These are phyloP conservation scores for Trypanosomatidae sp. DNA, from an alignment of 208 protist species.

Conservation along the genomic window DNA sequence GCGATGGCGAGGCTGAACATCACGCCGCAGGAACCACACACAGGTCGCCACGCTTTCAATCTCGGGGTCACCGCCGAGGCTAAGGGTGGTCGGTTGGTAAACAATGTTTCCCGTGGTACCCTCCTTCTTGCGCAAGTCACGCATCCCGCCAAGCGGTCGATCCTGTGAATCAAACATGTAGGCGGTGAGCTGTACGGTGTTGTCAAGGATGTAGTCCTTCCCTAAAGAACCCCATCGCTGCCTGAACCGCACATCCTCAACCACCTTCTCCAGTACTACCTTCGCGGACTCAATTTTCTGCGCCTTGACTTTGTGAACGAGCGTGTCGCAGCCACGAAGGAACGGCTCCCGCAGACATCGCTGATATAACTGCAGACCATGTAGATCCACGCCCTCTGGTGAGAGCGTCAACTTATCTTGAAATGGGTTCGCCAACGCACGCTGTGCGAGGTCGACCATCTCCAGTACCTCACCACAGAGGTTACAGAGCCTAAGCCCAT, in stretches of 20 bases:
- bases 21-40: constrained; percentile 35
- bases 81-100: constrained; percentile 17
- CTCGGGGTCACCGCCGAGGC: constrained; percentile 22
- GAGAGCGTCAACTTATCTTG: constrained; percentile 20
- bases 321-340: constrained; percentile 33
- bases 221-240: constrained; percentile 24
- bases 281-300: constrained; percentile 21
- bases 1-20: constrained; percentile 27
- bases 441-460: constrained; percentile 27
- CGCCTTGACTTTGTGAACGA: constrained; percentile 24
- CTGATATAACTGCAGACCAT: constrained; percentile 12
- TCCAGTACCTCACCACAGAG: constrained; percentile 35
- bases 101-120: constrained; percentile 4
- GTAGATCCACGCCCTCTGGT: constrained; percentile 8
- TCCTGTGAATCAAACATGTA: constrained; percentile 33
- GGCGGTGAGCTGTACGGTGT: constrained; percentile 11
- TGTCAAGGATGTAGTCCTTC: constrained; percentile 18
- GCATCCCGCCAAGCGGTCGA: constrained; percentile 6
- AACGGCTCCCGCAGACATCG: constrained; percentile 18
- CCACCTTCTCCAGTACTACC: constrained; percentile 22
- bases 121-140: constrained; percentile 15
- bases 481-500: constrained; percentile 19
- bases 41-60: constrained; percentile 14
- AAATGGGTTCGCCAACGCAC: constrained; percentile 12
- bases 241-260: constrained; percentile 10